These are phyloP conservation scores for Calocera cornea DNA, from an alignment of 768 basidiomycete species.

Conservation along the genomic window DNA sequence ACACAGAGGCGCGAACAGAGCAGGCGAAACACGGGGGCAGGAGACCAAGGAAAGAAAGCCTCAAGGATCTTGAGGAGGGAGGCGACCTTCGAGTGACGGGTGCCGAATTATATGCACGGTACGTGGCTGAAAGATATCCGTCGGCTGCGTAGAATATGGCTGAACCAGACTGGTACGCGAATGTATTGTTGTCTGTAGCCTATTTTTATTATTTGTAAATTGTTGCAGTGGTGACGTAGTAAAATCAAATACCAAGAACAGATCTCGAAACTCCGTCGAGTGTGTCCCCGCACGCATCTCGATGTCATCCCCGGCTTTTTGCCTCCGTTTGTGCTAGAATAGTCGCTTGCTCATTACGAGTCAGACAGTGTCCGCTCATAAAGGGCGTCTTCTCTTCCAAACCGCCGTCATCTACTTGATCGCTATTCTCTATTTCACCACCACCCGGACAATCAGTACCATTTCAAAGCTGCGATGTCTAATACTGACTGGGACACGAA, in stretches of 20 bases:
- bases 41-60: background rate
- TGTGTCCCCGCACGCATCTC: no score
- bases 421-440: background rate
- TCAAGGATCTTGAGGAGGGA: background rate
- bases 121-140: background rate
- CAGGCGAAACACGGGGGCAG: background rate
- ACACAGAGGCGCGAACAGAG: background rate
- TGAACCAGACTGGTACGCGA: background rate
- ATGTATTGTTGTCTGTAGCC: background rate
- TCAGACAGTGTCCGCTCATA: no score
- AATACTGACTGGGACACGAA: conserved; percentile 53
- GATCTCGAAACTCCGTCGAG: no score
- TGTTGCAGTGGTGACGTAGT: no score
- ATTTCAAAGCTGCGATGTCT: conserved; percentile 5
- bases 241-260: no score
- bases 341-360: background rate
- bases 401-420: background rate
- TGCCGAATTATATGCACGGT: background rate
- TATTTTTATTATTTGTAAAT: no score
- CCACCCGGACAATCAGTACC: background rate
- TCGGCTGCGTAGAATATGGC: background rate
- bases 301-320: background rate
- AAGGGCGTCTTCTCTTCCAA: background rate
- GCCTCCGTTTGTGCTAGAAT: conserved; percentile 4
- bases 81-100: background rate